A percentile compares a stretch with the other conserved stretches of the same genome.
Evolutionary conservation across 345 rosid species (phyloP).

Genomic region (Sonneratia caseolaris): DNA sequence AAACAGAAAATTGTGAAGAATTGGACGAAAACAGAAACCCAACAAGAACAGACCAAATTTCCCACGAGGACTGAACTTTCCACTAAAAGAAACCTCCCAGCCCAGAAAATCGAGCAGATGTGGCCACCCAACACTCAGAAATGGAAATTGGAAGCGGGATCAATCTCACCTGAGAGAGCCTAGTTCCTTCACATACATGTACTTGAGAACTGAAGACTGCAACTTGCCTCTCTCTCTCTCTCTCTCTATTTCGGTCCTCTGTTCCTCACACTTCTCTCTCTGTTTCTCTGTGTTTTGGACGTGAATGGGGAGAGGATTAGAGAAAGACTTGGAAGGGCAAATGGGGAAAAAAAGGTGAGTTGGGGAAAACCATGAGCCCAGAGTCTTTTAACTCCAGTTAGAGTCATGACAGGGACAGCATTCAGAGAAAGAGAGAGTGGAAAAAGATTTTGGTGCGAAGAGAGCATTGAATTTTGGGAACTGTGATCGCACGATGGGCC

Average conservation of each 20-base stretch:
- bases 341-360: not conserved
- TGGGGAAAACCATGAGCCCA: not conserved
- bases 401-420: conserved; percentile 5
- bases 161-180: conserved; percentile 2
- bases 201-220: not conserved
- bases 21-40: not conserved
- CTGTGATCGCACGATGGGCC: not conserved
- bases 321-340: not conserved
- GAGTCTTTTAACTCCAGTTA: conserved; percentile 14
- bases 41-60: not conserved
- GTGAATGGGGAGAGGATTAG: not conserved
- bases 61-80: not conserved
- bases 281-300: not conserved
- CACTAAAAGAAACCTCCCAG: not conserved
- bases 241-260: not conserved
- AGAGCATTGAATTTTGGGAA: conserved; percentile 1
- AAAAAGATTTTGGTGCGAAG: not conserved
- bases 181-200: not conserved
- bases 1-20: not conserved
- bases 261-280: not conserved
- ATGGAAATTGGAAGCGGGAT: not conserved
- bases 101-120: not conserved
- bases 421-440: not conserved
- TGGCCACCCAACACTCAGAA: too few species aligned
- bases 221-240: not conserved